Evolutionary conservation across 352 stramenopile species (phyloP).

Genomic region (Pelagophyceae sp.): DNA sequence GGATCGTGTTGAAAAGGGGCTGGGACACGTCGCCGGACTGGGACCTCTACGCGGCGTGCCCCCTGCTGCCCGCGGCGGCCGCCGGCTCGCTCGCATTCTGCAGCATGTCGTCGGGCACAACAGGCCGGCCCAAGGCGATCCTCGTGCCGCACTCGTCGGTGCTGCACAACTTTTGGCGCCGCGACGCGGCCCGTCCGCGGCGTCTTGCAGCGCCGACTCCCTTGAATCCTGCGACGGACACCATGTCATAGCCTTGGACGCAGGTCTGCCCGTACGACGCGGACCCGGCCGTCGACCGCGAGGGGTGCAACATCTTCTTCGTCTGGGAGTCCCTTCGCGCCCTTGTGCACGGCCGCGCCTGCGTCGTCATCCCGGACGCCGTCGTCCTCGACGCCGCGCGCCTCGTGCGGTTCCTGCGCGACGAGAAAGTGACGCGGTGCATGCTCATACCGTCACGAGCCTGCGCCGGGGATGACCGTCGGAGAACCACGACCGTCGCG

Average conservation of each 20-base stretch:
- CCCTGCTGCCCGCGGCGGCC: neutral
- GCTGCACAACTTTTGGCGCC: neutral
- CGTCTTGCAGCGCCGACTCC: no score
- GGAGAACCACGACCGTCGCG: no score
- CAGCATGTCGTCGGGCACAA: conserved; percentile 14
- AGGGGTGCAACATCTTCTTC: conserved; percentile 17
- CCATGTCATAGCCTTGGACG: no score
- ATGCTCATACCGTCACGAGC: conserved; percentile 11
- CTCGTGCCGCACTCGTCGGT: neutral
- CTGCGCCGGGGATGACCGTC: no score
- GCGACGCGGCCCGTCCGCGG: no score
- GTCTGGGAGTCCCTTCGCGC: conserved; percentile 16
- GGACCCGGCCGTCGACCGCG: neutral
- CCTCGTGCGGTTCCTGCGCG: neutral
- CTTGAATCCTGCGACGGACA: no score
- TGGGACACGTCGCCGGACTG: neutral
- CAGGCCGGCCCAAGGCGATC: conserved; percentile 12
- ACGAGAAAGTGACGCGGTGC: neutral
- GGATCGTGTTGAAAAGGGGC: neutral
- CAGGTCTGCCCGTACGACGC: conserved; percentile 15
- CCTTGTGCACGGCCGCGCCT: neutral
- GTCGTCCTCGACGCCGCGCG: neutral
- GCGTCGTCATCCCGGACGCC: neutral
- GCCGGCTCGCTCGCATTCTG: conserved; percentile 8
- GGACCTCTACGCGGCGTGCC: neutral